These are phyloP conservation scores for Drechslerella dactyloides DNA, from an alignment of 2,329 filamentous ascomycete species.

Conservation along the genomic window DNA sequence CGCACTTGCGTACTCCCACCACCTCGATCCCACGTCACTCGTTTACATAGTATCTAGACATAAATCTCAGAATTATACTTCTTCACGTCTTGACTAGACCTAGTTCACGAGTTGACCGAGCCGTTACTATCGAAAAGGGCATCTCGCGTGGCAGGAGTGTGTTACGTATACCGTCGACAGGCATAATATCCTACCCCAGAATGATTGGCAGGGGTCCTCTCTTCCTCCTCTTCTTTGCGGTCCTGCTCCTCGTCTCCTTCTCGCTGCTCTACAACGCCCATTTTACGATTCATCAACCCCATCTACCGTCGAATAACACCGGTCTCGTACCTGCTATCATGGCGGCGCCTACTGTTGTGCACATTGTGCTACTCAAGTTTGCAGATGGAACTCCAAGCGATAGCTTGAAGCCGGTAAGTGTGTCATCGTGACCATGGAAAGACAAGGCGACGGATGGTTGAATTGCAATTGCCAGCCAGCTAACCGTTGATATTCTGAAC, in stretches of 20 bases:
- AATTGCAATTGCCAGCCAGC: neutral
- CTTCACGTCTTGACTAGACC: neutral
- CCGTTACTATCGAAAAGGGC: neutral
- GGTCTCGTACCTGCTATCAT: conserved; percentile 7
- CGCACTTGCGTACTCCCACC: neutral
- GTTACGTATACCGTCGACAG: neutral
- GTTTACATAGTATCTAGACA: neutral
- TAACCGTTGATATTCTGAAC: neutral
- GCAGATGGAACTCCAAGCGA: conserved; percentile 10
- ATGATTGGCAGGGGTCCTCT: conserved; percentile 46
- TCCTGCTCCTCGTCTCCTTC: conserved; percentile 47
- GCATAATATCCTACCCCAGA: neutral
- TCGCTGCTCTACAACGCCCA: conserved; percentile 46
- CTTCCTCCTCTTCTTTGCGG: conserved; percentile 48
- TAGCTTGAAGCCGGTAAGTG: conserved; percentile 24
- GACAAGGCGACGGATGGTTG: neutral
- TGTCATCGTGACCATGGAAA: too few species aligned
- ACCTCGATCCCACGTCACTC: neutral
- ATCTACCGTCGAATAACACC: conserved; percentile 3
- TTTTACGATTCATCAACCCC: conserved; percentile 7
- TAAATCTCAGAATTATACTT: neutral
- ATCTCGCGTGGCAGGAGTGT: neutral
- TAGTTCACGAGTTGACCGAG: neutral
- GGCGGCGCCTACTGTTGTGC: conserved; percentile 27
- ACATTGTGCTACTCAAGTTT: conserved; percentile 46